Conservation (phyloP, 345 rosid species). For the Eucalyptus shirleyi region DNA sequence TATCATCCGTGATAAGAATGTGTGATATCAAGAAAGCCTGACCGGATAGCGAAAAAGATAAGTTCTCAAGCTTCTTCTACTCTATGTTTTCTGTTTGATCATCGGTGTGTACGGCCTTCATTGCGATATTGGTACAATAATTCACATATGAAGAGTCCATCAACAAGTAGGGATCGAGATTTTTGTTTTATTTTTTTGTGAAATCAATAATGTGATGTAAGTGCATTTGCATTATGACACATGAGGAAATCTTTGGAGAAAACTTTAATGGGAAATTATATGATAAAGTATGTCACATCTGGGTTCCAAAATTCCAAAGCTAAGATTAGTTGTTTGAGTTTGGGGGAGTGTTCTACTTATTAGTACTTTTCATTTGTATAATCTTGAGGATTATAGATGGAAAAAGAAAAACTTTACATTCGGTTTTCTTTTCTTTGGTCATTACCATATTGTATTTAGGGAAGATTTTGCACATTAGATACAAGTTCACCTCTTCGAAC, state of each 20-base stretch:
- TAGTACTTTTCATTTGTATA: not conserved
- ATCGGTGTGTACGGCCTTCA: not conserved
- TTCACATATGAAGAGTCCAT: not conserved
- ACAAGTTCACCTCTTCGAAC: not conserved
- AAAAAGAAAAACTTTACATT: not conserved
- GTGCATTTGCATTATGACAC: not conserved
- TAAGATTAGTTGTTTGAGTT: not conserved
- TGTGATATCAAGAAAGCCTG: not conserved
- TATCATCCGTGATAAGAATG: not conserved
- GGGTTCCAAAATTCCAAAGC: not conserved
- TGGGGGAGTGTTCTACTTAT: not conserved
- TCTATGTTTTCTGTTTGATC: not conserved
- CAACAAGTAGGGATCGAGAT: not conserved
- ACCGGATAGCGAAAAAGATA: not conserved
- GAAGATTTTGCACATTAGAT: not conserved
- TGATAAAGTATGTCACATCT: not conserved
- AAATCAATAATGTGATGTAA: not conserved
- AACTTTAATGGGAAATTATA: not conserved
- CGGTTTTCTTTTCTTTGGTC: not conserved
- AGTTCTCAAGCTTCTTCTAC: not conserved
- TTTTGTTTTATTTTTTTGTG: not conserved
- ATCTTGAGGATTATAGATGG: not conserved
- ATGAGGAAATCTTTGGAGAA: not conserved
- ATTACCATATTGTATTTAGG: not conserved
- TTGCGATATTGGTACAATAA: not conserved